Base-by-base conservation (phyloP, 164 flowering plant species). In the Sextonia rubra region DNA sequence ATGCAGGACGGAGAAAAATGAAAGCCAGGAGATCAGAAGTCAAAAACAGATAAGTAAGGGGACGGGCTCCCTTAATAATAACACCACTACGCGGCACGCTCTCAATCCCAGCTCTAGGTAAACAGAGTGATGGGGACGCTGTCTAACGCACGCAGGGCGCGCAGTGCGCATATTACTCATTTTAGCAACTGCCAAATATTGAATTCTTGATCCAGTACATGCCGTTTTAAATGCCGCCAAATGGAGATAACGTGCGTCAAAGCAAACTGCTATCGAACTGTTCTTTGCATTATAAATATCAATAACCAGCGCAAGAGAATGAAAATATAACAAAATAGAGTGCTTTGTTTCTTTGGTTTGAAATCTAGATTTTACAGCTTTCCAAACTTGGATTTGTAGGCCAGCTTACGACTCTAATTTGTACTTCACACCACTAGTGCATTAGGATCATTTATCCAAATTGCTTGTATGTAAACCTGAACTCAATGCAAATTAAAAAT, bases 221-320 rank as follows among this genome's bases (percentile, higher is more conserved):
- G 44, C 58, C 58, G n/a, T 30, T 64, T 64, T 64, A 27, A 26
- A 64, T 64, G 15, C 29, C 32, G 67, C 67, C 67, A 64, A 64
- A 64, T 64, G 67, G 67, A 64, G 67, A 26, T 64, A 29, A 25
- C 67, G 67, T 64, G 67, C 67, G 67, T 8, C 26, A 29, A 64
- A 32, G 18, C 48, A 2, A 37, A 44, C 69, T 44, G 52, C 20
- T 22, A 4, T 66, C 12, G 26, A 37, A 25, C 69, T 23, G 69
- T 66, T 66, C 69, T 26, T n/a, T 22, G 24, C 12, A 44, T 44
- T 44, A 66, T n/a, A 37, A 14, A 26, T 12, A 64, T 15, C n/a
- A n/a, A n/a, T n/a, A n/a, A n/a, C n/a, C n/a, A 20, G 17, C 14
- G 17, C 58, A 52, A 47, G 58, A 52, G 58, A 52, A 52, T 52